Evolutionary conservation across 2,329 filamentous ascomycete genomes (phyloP).

Genomic region (Drechslerella dactyloides): DNA sequence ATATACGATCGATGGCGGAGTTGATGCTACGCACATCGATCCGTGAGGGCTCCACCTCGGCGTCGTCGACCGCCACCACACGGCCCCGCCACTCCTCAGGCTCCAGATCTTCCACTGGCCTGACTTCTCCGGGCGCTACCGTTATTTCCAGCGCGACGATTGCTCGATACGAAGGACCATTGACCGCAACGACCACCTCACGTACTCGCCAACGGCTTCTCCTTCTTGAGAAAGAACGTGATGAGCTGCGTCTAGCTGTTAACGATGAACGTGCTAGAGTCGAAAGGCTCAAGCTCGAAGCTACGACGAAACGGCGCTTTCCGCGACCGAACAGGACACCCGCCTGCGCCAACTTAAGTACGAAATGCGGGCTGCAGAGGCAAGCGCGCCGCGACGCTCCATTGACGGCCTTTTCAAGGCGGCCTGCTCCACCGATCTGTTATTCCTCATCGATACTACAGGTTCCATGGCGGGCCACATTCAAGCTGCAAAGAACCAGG

Average conservation of each 20-base stretch:
- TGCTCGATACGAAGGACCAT: no score
- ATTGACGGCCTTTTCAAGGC: constrained; percentile 56
- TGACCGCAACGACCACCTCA: background rate
- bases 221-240: background rate
- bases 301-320: background rate
- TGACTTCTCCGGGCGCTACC: no score
- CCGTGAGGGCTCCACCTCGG: no score
- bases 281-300: background rate
- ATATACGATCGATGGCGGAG: no score
- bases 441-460: constrained; percentile 59
- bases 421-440: constrained; percentile 57
- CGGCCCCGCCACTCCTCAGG: no score
- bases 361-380: constrained; percentile 31
- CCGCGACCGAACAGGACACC: constrained; percentile 8
- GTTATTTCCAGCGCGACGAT: no score
- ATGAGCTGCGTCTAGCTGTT: background rate
- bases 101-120: no score
- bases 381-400: constrained; percentile 43
- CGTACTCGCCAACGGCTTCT: background rate
- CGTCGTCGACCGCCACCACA: no score
- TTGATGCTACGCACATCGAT: no score
- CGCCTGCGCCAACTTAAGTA: constrained; percentile 35
- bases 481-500: constrained; percentile 57
- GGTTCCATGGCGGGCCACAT: constrained; percentile 57
- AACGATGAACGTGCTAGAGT: background rate